A percentile compares a stretch with the other conserved stretches of the same genome.
These are phyloP conservation scores for Rhododendron ovatum DNA, from an alignment of 148 eudicot species.

Conservation along the genomic window DNA sequence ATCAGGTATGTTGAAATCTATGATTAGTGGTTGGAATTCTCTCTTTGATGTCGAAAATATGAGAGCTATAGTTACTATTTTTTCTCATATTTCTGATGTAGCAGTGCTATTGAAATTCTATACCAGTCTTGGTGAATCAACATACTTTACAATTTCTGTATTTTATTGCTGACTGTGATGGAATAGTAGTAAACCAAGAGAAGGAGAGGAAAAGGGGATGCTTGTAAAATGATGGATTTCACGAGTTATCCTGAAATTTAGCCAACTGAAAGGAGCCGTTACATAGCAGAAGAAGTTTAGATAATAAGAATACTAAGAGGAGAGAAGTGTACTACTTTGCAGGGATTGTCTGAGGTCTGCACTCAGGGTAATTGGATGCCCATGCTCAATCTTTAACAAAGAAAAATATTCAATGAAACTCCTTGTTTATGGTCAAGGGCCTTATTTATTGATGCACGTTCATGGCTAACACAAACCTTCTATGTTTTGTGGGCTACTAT, in stretches of 20 bases:
- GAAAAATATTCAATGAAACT: background rate
- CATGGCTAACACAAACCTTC: background rate
- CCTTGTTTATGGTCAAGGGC: background rate
- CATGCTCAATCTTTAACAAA: background rate
- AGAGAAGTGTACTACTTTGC: background rate
- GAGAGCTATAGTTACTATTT: background rate
- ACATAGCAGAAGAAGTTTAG: background rate
- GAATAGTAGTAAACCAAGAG: background rate
- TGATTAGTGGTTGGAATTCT: background rate
- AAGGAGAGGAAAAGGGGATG: background rate
- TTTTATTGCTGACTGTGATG: background rate
- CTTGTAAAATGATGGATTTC: background rate
- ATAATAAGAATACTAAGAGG: background rate
- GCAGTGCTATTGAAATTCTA: background rate
- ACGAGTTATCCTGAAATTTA: background rate
- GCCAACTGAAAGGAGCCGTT: background rate
- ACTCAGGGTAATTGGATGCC: background rate
- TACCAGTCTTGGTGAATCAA: background rate
- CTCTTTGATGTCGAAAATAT: background rate
- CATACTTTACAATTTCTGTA: background rate
- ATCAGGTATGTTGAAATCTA: slow-evolving; percentile 46
- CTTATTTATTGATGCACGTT: background rate
- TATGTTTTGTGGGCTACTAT: background rate
- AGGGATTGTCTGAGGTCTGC: background rate
- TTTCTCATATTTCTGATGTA: background rate